phyloP scores from a whole-genome alignment of 306 rosid species.

The Sicyos baderoa region DNA sequence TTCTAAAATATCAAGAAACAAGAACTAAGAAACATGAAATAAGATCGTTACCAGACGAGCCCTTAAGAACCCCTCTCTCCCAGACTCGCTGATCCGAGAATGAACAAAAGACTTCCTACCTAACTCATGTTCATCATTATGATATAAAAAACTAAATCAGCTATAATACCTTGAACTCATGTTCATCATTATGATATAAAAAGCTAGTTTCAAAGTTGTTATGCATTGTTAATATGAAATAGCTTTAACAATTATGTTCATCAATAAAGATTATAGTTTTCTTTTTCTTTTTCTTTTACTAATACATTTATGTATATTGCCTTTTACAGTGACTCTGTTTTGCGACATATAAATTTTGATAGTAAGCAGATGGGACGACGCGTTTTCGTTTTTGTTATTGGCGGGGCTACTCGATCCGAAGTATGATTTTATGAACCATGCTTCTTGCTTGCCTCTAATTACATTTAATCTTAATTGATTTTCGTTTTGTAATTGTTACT shows the following conservation, averaged over 20 bases:
- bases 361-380: constrained; percentile 77
- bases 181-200: no score
- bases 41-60: no score
- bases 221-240: neutral
- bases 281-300: neutral
- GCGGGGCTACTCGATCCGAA: constrained; percentile 97
- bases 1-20: no score
- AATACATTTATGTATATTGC: constrained; percentile 1
- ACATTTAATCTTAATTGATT: constrained; percentile 20
- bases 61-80: no score
- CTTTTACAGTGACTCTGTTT: constrained; percentile 50
- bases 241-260: constrained; percentile 16
- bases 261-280: constrained; percentile 10
- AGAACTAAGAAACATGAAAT: no score
- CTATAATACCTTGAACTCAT: no score
- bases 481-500: constrained; percentile 9
- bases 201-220: neutral
- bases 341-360: constrained; percentile 45
- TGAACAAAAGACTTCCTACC: no score
- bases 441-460: neutral
- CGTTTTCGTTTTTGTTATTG: constrained; percentile 68
- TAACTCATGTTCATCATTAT: no score
- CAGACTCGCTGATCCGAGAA: no score
- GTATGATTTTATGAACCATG: constrained; percentile 31
- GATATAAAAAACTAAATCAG: no score